Evolutionary conservation across 192 early-diverging fungal genomes (phyloP), one percentile per base, ranked within the genome.

Genomic region (Endogone sp.): DNA sequence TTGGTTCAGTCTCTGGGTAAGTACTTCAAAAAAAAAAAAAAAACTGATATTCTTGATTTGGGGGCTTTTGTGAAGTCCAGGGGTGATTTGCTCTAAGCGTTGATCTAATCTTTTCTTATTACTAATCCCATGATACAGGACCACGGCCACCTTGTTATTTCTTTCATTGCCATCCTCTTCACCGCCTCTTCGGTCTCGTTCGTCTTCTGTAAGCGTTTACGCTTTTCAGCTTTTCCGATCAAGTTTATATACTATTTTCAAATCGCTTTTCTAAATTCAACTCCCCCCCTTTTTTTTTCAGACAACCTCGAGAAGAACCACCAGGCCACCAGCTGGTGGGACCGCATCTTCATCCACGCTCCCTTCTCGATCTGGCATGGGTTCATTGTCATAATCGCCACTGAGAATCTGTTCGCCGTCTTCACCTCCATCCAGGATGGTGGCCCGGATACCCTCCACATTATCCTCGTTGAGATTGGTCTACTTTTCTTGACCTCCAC

Each of bases 331-430:
- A 74, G 67, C 29, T 56, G 65, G 64, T 60, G 58, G 23, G 82
- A 91, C 54, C 68, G 56, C 23, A 2, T 90, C 30, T 85, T 87
- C 60, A 71, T 89, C 29, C 86, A 87, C 71, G 82, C 86, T 44
- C 90, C 90, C 69, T 85, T 91, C 82, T 87, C 86, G 32, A 74
- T 89, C 28, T 89, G 84, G 77, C 85, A 88, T 75, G 88, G 84
- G 29, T 88, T 86, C 83, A 79, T 90, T 61, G 73, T 84, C 60
- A 84, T 86, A 65, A 68, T 87, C 54, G 62, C 75, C 72, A 72
- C 86, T 70, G 69, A 89, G 69, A 89, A 86, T 79, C 65, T 77
- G 57, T 85, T 89, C 67, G 86, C 84, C 62, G 80, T 80, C 66
- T 84, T 90, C 66, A 80, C 83, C n/a, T 63, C 64, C 28, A 56